Evolutionary conservation across 352 stramenopile species (phyloP).

Genomic region (Globisporangium alternatum): DNA sequence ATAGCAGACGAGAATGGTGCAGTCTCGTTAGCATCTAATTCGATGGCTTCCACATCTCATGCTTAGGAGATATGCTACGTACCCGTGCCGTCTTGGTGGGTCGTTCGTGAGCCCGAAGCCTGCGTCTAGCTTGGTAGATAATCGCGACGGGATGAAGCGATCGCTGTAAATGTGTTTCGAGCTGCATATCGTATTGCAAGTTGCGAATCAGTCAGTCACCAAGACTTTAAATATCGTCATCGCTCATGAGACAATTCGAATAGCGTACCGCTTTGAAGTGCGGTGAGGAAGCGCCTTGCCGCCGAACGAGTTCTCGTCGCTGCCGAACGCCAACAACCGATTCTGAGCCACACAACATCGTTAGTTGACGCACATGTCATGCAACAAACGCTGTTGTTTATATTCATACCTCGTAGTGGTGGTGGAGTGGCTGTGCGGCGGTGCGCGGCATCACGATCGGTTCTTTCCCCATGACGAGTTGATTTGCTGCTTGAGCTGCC

Average conservation of each 20-base stretch:
- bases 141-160: constrained; percentile 78
- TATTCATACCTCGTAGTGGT: constrained; percentile 40
- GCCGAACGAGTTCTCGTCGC: constrained; percentile 33
- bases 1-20: not conserved
- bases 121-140: constrained; percentile 73
- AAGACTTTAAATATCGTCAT: not conserved
- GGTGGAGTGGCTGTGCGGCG: constrained; percentile 28
- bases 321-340: constrained; percentile 25
- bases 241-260: not conserved
- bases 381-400: no score
- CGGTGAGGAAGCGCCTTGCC: constrained; percentile 38
- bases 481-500: not conserved
- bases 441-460: constrained; percentile 13
- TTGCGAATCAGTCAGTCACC: not conserved
- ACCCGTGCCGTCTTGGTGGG: constrained; percentile 30
- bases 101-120: constrained; percentile 62
- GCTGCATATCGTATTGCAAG: constrained; percentile 16
- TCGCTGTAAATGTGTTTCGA: constrained; percentile 87
- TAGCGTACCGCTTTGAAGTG: constrained; percentile 43
- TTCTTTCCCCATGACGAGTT: constrained; percentile 10
- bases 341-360: constrained; percentile 14
- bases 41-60: no score
- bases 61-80: not conserved
- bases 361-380: constrained; percentile 11
- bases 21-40: not conserved